These are phyloP conservation scores for Aciculoconidium aculeatum DNA, from an alignment of 805 yeast genomes.

Conservation along the genomic window DNA sequence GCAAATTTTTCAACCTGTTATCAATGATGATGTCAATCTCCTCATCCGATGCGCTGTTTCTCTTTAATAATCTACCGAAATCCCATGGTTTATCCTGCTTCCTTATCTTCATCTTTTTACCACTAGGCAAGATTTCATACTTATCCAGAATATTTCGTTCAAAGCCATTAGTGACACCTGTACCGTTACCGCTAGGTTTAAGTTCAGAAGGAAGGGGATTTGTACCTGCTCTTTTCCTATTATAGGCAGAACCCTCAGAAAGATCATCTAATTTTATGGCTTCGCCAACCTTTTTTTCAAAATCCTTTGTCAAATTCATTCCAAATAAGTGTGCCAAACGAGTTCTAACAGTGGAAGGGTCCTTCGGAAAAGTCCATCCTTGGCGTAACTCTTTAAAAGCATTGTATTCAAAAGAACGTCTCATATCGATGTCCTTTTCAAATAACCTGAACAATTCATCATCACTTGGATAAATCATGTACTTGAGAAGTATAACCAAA, in stretches of 20 bases:
- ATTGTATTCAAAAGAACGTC: slow-evolving; percentile 64
- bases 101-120: slow-evolving; percentile 49
- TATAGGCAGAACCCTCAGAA: slow-evolving; percentile 23
- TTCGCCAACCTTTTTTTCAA: slow-evolving; percentile 2
- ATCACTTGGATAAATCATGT: slow-evolving; percentile 59
- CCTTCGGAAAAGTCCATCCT: slow-evolving; percentile 67
- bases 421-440: slow-evolving; percentile 63
- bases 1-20: slow-evolving; percentile 31
- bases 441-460: slow-evolving; percentile 72
- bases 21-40: slow-evolving; percentile 54
- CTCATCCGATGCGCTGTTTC: slow-evolving; percentile 27
- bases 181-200: slow-evolving; percentile 43
- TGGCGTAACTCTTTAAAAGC: slow-evolving; percentile 70
- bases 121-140: slow-evolving; percentile 68
- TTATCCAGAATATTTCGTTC: slow-evolving; percentile 24
- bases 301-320: slow-evolving; percentile 6
- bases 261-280: slow-evolving; percentile 1
- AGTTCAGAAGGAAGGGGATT: slow-evolving; percentile 41
- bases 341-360: slow-evolving; percentile 24
- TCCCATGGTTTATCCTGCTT: slow-evolving; percentile 17
- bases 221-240: slow-evolving; percentile 46
- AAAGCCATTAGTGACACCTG: slow-evolving; percentile 23
- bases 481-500: slow-evolving; percentile 50
- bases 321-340: slow-evolving; percentile 8
- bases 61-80: slow-evolving; percentile 35